Conservation (phyloP, 331 rosid genomes). For the Saraca asoca region DNA sequence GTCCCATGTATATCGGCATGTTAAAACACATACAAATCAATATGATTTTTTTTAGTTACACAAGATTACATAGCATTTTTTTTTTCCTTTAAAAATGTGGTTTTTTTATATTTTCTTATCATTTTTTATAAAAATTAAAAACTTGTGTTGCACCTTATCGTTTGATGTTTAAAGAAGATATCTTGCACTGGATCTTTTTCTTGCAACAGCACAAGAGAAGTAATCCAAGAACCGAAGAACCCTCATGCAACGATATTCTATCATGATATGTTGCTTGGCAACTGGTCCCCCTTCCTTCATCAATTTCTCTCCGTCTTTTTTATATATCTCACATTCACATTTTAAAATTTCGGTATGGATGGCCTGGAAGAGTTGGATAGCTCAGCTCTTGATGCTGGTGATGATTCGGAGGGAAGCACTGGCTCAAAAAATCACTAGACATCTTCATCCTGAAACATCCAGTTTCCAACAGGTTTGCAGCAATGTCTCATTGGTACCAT, state of each 20-base stretch:
- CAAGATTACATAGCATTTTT: too few species aligned
- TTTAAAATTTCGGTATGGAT: constrained; percentile 51
- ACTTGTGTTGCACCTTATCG: too few species aligned
- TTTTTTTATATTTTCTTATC: too few species aligned
- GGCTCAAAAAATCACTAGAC: constrained; percentile 87
- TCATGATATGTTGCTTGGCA: constrained; percentile 53
- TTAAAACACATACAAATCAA: too few species aligned
- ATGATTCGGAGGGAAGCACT: constrained; percentile 65
- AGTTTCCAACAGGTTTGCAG: not conserved
- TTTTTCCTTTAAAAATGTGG: too few species aligned
- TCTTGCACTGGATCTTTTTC: constrained; percentile 79
- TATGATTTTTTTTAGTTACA: too few species aligned
- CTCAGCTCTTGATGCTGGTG: constrained; percentile 46
- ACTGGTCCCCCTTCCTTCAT: constrained; percentile 32
- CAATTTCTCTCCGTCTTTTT: constrained; percentile 50
- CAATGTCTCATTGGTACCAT: not conserved
- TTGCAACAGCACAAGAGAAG: constrained; percentile 81
- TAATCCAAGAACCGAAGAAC: constrained; percentile 93
- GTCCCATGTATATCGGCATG: too few species aligned
- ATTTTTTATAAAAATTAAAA: too few species aligned
- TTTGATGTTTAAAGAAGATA: constrained; percentile 69
- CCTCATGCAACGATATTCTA: constrained; percentile 60
- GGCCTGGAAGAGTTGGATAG: constrained; percentile 40
- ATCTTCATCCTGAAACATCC: constrained; percentile 76
- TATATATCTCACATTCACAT: constrained; percentile 65